A percentile compares a stretch with the other conserved stretches of the same genome.
Conservation (phyloP, 2,329 filamentous ascomycete species). For the Colletotrichum zoysiae region DNA sequence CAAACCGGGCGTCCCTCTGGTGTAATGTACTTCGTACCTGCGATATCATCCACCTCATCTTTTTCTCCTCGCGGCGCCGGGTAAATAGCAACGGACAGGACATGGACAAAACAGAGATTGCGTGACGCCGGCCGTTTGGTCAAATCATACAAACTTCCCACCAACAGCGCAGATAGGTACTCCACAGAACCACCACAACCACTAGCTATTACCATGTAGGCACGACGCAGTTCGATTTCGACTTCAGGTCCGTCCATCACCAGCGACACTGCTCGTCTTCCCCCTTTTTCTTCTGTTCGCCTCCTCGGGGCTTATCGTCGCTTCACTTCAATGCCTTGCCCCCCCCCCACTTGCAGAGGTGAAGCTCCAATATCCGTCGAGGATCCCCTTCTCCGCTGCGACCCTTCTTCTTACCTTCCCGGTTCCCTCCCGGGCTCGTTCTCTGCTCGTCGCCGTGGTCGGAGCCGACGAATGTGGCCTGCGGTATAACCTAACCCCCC, state of each 20-base stretch:
- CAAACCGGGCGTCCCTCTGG: neutral
- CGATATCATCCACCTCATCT: constrained; percentile 16
- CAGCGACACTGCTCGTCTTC: constrained; percentile 1
- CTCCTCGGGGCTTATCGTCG: constrained; percentile 6
- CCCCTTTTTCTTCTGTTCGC: constrained; percentile 29
- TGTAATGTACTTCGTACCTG: neutral
- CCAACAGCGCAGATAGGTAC: neutral
- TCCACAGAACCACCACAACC: neutral
- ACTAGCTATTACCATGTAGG: neutral
- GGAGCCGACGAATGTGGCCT: constrained; percentile 10
- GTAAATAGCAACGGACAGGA: neutral
- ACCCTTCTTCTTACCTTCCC: constrained; percentile 6
- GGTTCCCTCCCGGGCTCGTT: neutral
- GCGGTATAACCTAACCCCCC: neutral
- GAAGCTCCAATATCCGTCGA: constrained; percentile 37
- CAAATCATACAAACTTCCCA: neutral
- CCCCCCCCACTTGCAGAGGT: constrained; percentile 13
- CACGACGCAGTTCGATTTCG: neutral
- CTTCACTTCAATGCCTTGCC: neutral
- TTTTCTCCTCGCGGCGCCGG: neutral
- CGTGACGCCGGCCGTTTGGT: neutral
- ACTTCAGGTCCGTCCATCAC: constrained; percentile 1
- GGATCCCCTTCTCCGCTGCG: constrained; percentile 25
- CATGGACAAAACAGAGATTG: neutral
- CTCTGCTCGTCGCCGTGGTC: constrained; percentile 1